Base-by-base conservation (phyloP, 2,329 filamentous ascomycete genomes). In the Fusarium poae region DNA sequence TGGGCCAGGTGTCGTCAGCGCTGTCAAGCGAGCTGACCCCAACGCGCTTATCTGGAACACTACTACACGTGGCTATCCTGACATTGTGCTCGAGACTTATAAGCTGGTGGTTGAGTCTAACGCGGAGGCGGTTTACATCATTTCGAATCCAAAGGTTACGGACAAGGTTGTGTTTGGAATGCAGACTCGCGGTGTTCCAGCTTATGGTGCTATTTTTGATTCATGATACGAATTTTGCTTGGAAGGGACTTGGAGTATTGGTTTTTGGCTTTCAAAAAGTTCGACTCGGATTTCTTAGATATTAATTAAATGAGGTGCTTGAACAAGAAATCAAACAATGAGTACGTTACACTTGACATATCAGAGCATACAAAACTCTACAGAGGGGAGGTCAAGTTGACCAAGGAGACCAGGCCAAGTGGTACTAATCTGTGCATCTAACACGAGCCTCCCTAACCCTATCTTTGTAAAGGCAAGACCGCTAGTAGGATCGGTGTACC, bases 31-130 rank as follows among this genome's bases (percentile, higher is more conserved):
- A 11, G 60, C 60, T 10, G 60, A 63, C 4, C 60, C 60, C 8
- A 63, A 63, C 12, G 60, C 60, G 0, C 16, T 63, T 1, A 63
- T 63, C 1, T 63, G 60, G 60, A 63, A 63, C 12, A 63, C 60
- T 9, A 63, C 58, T 0, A 55, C 52, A 21, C 60, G 58, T 2
- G 60, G 60, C 6, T 63, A 63, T 29, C 60, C 60, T 0, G 58
- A 63, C 18, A 63, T 63, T 3, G 60, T 63, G 0, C 50, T 46
- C 1, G 60, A 63, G 50, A 63, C 60, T 12, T 63, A 63, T 11
- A 62, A 63, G 18, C 16, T 63, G 9, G 60, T 63, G 1, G 35
- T 63, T 11, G 58, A 63, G 43, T 63, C 58, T 2, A 21, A 63
- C 6, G 58, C 60, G 5, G 60, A 63, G 37, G 60, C 60, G 2